Base-by-base conservation (phyloP, 2,329 filamentous ascomycete genomes). In the Xylaria sp. region DNA sequence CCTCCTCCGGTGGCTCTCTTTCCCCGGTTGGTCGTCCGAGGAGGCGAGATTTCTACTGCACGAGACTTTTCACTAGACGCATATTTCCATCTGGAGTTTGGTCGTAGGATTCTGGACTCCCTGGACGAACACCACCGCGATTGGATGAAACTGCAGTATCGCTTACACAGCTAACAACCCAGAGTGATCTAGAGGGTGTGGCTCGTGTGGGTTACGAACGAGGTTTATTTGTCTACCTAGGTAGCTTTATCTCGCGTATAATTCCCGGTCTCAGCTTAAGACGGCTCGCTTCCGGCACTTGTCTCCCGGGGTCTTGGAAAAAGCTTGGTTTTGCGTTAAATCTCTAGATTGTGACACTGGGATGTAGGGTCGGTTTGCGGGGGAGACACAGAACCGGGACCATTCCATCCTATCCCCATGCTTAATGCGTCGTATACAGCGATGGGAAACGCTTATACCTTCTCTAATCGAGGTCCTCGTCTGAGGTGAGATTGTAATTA, bases 251-350 rank as follows among this genome's bases (percentile, higher is more conserved):
- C 42, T 49, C 42, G 43, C n/a, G 40, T n/a, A 45, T 11, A 15
- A 5, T n/a, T 9, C 28, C 9, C 23, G 40, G 19, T 14, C 53
- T 50, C 53, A 50, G 53, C 25, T 37, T 40, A 49, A 45, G 43
- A 49, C 49, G 50, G 58, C 37, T 55, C 43, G 45, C 21, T 51
- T n/a, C 62, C 57, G 62, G 58, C 58, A 64, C 21, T 21, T 64
- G 37, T 56, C 28, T 52, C 53, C 62, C 60, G 62, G 37, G n/a
- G 53, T 45, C 62, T 61, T 64, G 54, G 50, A 58, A 61, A 63
- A 64, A 64, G 62, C 62, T 64, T 64, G 61, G 58, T 64, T 61
- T 46, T 28, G 51, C 46, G 38, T 52, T 64, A 4, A n/a, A 37
- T 35, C 31, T 43, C 23, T 19, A 33, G 8, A 35, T n/a, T 1